Conservation (phyloP, 2,329 filamentous ascomycete genomes). For the Neopestalotiopsis sp. region DNA sequence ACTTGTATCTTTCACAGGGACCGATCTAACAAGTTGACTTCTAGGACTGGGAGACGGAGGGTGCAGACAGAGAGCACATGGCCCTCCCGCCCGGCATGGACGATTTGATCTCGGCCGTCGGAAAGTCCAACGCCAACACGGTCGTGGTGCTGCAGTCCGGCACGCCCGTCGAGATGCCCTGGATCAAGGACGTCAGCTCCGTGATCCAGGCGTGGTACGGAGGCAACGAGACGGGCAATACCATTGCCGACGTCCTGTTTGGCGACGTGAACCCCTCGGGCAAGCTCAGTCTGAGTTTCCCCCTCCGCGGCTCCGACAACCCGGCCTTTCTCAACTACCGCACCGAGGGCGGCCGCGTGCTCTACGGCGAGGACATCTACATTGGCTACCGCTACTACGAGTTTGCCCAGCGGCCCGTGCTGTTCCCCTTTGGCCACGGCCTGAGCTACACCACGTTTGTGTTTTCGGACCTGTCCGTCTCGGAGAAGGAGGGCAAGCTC, state of each 20-base stretch:
- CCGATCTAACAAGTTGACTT: neutral
- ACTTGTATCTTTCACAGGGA: too few relatives aligned
- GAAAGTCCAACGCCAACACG: constrained; percentile 70
- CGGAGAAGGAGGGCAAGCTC: constrained; percentile 51
- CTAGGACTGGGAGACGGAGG: constrained; percentile 79
- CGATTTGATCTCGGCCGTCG: constrained; percentile 69
- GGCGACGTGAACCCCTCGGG: constrained; percentile 76
- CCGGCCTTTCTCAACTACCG: constrained; percentile 78
- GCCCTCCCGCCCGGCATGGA: constrained; percentile 77
- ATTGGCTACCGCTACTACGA: constrained; percentile 85
- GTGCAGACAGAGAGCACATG: constrained; percentile 78
- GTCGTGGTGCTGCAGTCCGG: constrained; percentile 79
- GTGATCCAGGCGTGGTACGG: constrained; percentile 84
- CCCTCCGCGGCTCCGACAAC: constrained; percentile 69
- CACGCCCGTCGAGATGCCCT: constrained; percentile 76
- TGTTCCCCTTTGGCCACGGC: constrained; percentile 82
- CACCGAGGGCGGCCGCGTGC: constrained; percentile 70
- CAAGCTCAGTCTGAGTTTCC: constrained; percentile 77
- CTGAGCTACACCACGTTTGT: constrained; percentile 77
- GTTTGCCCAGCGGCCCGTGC: constrained; percentile 64
- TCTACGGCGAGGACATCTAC: constrained; percentile 83
- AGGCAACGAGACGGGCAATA: constrained; percentile 85
- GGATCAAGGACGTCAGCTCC: constrained; percentile 60
- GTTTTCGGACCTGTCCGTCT: constrained; percentile 55
- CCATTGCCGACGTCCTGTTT: constrained; percentile 78